A percentile compares a stretch with the other conserved stretches of the same genome.
phyloP scores from a whole-genome alignment of 192 early-diverging fungal genomes.

The Backusella luteola region DNA sequence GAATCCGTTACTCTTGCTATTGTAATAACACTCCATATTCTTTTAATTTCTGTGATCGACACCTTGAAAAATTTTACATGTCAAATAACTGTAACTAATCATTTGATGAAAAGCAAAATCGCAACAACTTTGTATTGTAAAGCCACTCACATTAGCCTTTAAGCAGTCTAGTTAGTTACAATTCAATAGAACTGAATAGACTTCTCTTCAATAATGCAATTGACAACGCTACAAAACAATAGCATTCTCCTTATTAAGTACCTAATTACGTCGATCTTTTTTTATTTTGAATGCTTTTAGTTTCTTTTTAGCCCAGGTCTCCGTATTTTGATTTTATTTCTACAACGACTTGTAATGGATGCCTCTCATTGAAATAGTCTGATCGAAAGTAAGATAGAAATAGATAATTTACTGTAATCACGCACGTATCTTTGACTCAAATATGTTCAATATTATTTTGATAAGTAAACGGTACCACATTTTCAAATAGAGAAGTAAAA shows the following conservation, averaged over 20 bases:
- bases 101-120: background rate
- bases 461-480: background rate
- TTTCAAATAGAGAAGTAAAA: background rate
- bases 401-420: background rate
- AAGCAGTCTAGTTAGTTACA: background rate
- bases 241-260: background rate
- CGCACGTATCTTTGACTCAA: background rate
- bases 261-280: background rate
- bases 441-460: background rate
- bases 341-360: background rate
- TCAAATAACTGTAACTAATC: background rate
- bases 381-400: background rate
- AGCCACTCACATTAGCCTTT: background rate
- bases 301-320: slow-evolving; percentile 1
- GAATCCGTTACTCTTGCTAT: background rate
- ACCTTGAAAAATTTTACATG: background rate
- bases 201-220: background rate
- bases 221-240: background rate
- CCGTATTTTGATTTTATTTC: background rate
- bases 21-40: background rate
- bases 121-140: background rate
- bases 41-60: background rate
- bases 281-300: background rate
- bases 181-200: background rate
- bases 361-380: background rate